Evolutionary conservation across 2,329 filamentous ascomycete species (phyloP), one percentile per base, ranked within the genome.

Genomic region (Sporothrix dimorphospora): DNA sequence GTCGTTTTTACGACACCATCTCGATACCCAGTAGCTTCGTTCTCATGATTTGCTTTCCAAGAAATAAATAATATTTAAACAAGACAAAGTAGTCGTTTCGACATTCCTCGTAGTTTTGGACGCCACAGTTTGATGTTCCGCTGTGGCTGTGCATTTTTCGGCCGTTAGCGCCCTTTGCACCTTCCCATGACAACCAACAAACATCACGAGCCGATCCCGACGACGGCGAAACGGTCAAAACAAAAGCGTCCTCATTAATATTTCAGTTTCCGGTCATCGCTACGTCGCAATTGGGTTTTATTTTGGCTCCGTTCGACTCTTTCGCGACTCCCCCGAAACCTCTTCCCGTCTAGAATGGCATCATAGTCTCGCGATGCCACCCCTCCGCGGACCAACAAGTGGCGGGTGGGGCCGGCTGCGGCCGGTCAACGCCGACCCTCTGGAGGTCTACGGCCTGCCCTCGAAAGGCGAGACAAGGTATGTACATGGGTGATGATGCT

Each of bases 381-480:
- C 73, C 55, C 74, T 72, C 59, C 75, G 79, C 75, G 81, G 83
- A 73, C 78, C 81, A 51, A 88, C 89, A 11, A 71, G 69, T 65
- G 86, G 86, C 68, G 85, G 88, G 76, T 93, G 91, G 89, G 88
- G 87, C 73, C 86, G 92, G 75, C 83, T 97, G 75, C 94, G 92
- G 80, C 91, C 92, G 14, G 87, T 91, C 73, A 88, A 91, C 59
- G 83, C 89, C 72, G 94, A 98, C 80, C 89, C 92, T 16, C 84
- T 98, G 38, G 92, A 97, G 76, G 87, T 85, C 73, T 92, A 97
- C 76, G 94, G 95, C 1, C 86, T 97, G 75, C 93, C 93, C 4
- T 97, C 94, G 1, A 98, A 97, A 79, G 95, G 95, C 69, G 95
- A 98, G 81, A 92, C 87, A 65, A 91, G 92, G 94, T 95, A 84